A percentile compares a stretch with the other conserved stretches of the same genome.
Conservation (phyloP, 257 asterid species). For the Nicotiana noctiflora region DNA sequence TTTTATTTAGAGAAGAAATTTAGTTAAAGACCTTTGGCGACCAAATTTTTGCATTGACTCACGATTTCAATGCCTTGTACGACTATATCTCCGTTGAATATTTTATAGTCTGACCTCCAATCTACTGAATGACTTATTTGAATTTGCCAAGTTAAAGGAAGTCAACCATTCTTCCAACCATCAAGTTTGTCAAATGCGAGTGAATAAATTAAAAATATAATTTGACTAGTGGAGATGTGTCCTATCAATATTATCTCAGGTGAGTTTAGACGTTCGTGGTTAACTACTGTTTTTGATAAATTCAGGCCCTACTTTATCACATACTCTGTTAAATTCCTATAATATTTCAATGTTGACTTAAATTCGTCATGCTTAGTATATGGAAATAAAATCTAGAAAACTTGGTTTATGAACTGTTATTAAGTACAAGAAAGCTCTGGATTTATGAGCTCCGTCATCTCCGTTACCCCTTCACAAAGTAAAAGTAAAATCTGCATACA, state of each 20-base stretch:
- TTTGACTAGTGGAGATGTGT: constrained; percentile 16
- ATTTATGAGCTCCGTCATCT: too few species aligned
- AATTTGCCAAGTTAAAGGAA: not conserved
- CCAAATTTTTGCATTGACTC: not conserved
- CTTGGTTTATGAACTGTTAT: too few species aligned
- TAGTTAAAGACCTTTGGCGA: not conserved
- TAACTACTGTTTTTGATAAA: not conserved
- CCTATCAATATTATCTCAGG: constrained; percentile 15
- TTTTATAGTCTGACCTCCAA: not conserved
- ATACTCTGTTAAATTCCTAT: not conserved
- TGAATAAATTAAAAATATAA: not conserved
- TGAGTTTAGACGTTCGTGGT: constrained; percentile 16
- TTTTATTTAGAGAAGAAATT: not conserved
- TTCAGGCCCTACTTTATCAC: not conserved
- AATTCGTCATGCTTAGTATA: too few species aligned
- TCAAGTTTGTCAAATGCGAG: not conserved
- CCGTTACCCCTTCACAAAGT: too few species aligned
- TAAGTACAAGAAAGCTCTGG: too few species aligned
- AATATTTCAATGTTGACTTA: too few species aligned
- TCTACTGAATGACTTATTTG: not conserved
- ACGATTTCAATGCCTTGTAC: not conserved
- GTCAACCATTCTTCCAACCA: not conserved
- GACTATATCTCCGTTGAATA: not conserved
- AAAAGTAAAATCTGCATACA: too few species aligned
- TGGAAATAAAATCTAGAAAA: too few species aligned